phyloP scores from a whole-genome alignment of 257 asterid species.

The Apocynum venetum region DNA sequence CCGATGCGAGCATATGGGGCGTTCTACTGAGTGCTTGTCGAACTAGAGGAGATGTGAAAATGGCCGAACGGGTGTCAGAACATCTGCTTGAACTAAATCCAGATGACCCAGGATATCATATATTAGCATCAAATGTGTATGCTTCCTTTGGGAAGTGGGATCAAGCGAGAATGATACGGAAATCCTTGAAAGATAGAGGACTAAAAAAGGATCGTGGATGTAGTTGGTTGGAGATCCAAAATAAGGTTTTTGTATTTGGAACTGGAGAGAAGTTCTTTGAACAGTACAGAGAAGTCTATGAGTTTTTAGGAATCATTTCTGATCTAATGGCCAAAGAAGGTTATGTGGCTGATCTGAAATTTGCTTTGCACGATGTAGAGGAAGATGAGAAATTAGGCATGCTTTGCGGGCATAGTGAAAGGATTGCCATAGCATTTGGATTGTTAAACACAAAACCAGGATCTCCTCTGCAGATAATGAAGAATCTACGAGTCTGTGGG shows the following conservation, averaged over 20 bases:
- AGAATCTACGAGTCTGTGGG: slow-evolving; percentile 62
- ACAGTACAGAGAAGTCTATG: slow-evolving; percentile 35
- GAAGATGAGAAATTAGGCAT: slow-evolving; percentile 48
- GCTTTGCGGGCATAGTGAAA: slow-evolving; percentile 55
- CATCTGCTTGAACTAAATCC: slow-evolving; percentile 37
- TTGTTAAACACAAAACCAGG: slow-evolving; percentile 49
- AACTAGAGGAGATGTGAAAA: slow-evolving; percentile 46
- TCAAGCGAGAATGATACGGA: slow-evolving; percentile 47
- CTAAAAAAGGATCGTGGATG: slow-evolving; percentile 64
- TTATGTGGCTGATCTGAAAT: slow-evolving; percentile 43
- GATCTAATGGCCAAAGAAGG: slow-evolving; percentile 55
- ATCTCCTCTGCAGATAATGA: slow-evolving; percentile 51
- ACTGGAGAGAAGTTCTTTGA: slow-evolving; percentile 42
- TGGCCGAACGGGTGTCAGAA: slow-evolving; percentile 52
- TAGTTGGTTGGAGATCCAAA: slow-evolving; percentile 66
- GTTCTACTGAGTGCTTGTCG: slow-evolving; percentile 70
- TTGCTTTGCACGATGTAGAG: slow-evolving; percentile 46
- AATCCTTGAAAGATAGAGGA: slow-evolving; percentile 47
- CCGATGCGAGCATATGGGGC: slow-evolving; percentile 88
- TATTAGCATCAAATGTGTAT: slow-evolving; percentile 71
- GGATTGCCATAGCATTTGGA: slow-evolving; percentile 57
- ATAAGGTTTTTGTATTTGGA: slow-evolving; percentile 37
- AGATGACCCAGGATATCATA: slow-evolving; percentile 66
- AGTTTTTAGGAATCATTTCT: slow-evolving; percentile 31
- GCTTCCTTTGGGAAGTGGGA: slow-evolving; percentile 70